Conservation (phyloP, 2,329 filamentous ascomycete species). For the Pseudovirgaria hyperparasitica region DNA sequence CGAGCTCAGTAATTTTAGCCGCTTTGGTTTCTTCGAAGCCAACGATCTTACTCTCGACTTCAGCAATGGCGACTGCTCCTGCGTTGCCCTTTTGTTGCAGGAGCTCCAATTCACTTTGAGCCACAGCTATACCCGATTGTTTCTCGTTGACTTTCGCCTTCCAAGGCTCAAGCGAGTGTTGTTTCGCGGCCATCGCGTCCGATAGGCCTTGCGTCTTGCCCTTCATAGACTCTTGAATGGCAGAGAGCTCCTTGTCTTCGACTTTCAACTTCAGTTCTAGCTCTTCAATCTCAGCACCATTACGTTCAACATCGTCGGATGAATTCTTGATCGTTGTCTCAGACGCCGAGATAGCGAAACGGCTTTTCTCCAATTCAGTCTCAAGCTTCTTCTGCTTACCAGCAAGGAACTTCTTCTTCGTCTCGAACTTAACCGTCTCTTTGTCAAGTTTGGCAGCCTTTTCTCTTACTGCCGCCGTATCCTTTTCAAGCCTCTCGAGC, state of each 20-base stretch:
- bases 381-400: conserved; percentile 93
- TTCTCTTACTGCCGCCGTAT: conserved; percentile 65
- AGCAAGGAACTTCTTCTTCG: conserved; percentile 87
- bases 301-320: conserved; percentile 62
- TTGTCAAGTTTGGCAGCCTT: conserved; percentile 91
- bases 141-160: conserved; percentile 95
- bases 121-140: conserved; percentile 83
- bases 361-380: conserved; percentile 68
- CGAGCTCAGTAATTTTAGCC: conserved; percentile 60
- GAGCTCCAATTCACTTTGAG: conserved; percentile 88
- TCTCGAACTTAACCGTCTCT: conserved; percentile 92
- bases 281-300: conserved; percentile 57
- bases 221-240: conserved; percentile 78
- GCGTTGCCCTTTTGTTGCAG: conserved; percentile 81
- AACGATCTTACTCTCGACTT: conserved; percentile 67
- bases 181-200: conserved; percentile 81
- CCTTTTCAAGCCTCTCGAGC: conserved; percentile 70
- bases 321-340: conserved; percentile 68
- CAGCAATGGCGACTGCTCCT: conserved; percentile 70
- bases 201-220: conserved; percentile 94
- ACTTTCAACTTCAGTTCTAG: conserved; percentile 64
- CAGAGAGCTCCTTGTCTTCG: conserved; percentile 70
- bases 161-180: conserved; percentile 93
- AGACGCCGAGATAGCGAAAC: conserved; percentile 61
- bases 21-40: conserved; percentile 58